These are phyloP conservation scores for Earliella scabrosa DNA, from an alignment of 1,284 basidiomycete genomes.

Conservation along the genomic window DNA sequence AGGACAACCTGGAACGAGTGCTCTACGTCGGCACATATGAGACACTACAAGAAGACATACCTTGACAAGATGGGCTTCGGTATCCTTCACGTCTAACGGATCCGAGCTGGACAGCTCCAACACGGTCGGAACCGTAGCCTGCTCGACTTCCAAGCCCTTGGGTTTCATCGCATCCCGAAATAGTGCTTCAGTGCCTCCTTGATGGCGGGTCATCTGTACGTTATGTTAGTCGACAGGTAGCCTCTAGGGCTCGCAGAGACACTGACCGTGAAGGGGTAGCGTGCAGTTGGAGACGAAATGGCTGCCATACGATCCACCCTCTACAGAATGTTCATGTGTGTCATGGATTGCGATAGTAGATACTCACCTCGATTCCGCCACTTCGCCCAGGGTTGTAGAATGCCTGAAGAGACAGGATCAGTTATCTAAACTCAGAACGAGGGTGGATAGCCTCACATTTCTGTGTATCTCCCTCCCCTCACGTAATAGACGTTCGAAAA, in stretches of 20 bases:
- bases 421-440: neutral
- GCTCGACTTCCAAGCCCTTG: conserved; percentile 54
- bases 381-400: conserved; percentile 70
- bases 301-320: conserved; percentile 40
- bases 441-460: conserved; percentile 47
- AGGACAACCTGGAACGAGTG: conserved; percentile 38
- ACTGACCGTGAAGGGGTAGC: conserved; percentile 67
- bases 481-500: conserved; percentile 63
- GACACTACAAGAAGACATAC: conserved; percentile 37
- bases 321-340: conserved; percentile 36
- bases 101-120: conserved; percentile 53
- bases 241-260: neutral
- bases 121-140: conserved; percentile 57
- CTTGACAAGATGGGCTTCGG: conserved; percentile 57
- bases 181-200: conserved; percentile 74
- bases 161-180: conserved; percentile 65
- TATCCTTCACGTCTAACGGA: conserved; percentile 42
- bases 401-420: conserved; percentile 45
- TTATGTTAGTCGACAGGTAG: neutral
- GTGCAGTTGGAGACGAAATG: conserved; percentile 37
- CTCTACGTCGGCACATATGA: neutral
- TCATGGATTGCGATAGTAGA: neutral
- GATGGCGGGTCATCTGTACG: conserved; percentile 65
- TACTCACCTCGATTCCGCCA: conserved; percentile 63
- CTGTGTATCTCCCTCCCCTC: conserved; percentile 74